These are phyloP conservation scores for Dicorynia guianensis DNA, from an alignment of 306 rosid genomes.

Conservation along the genomic window DNA sequence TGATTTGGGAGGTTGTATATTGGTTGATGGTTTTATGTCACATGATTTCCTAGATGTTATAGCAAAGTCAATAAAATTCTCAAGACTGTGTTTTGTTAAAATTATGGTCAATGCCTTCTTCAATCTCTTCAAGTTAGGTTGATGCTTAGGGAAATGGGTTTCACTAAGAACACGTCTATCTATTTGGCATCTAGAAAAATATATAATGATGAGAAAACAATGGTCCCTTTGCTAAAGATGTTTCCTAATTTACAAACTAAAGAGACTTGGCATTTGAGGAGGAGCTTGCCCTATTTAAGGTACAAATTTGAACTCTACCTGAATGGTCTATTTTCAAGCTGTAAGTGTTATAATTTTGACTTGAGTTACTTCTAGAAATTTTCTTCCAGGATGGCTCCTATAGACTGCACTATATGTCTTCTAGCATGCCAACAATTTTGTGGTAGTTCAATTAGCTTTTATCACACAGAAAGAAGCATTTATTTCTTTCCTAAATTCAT, in stretches of 20 bases:
- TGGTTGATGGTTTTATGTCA: not conserved
- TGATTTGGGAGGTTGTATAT: slow-evolving; percentile 12
- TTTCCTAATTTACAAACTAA: slow-evolving; percentile 91
- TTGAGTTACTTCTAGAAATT: slow-evolving; percentile 65
- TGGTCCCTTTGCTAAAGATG: slow-evolving; percentile 91
- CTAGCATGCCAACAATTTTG: too few relatives aligned
- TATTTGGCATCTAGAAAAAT: slow-evolving; percentile 93
- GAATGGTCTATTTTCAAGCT: slow-evolving; percentile 22
- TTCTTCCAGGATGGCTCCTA: slow-evolving; percentile 99
- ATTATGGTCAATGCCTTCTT: slow-evolving; percentile 38
- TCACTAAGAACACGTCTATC: slow-evolving; percentile 79
- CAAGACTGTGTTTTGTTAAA: slow-evolving; percentile 3
- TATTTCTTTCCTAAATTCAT: too few relatives aligned
- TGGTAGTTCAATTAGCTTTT: too few relatives aligned
- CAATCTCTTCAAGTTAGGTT: slow-evolving; percentile 77
- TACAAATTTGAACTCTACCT: slow-evolving; percentile 34
- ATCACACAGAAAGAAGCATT: too few relatives aligned
- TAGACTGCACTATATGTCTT: slow-evolving; percentile 97
- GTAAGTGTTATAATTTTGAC: slow-evolving; percentile 50
- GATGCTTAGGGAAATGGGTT: slow-evolving; percentile 99
- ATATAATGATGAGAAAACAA: slow-evolving; percentile 80
- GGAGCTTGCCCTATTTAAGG: slow-evolving; percentile 87
- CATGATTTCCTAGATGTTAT: not conserved
- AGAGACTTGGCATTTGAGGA: slow-evolving; percentile 81
- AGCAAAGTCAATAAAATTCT: not conserved